Conservation (phyloP, 2,329 filamentous ascomycete species). For the Taxawa tesnikishii region DNA sequence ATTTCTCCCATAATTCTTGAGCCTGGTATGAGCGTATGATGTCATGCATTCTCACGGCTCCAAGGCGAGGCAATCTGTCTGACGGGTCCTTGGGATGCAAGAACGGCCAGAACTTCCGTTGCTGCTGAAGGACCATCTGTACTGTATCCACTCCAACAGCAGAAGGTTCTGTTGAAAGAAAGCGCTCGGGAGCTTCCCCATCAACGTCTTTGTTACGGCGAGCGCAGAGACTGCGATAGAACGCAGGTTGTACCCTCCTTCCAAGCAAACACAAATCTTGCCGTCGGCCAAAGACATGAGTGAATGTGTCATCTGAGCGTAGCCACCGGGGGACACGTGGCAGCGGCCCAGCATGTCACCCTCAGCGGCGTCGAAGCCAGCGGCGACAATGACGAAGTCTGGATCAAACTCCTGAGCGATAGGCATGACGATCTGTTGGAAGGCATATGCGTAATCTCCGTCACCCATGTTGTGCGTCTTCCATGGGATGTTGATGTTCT, state of each 20-base stretch:
- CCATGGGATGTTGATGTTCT: constrained; percentile 60
- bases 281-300: constrained; percentile 87
- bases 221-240: constrained; percentile 90
- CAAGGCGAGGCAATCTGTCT: constrained; percentile 17
- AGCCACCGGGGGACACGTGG: constrained; percentile 81
- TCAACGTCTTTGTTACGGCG: constrained; percentile 80
- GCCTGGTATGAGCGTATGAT: constrained; percentile 68
- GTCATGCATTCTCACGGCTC: constrained; percentile 59
- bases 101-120: constrained; percentile 71
- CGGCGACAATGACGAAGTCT: constrained; percentile 87
- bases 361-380: constrained; percentile 89
- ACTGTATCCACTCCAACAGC: constrained; percentile 43
- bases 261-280: constrained; percentile 82
- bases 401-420: constrained; percentile 89
- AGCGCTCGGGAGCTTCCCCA: constrained; percentile 79
- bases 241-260: constrained; percentile 87
- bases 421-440: constrained; percentile 92
- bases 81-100: constrained; percentile 54
- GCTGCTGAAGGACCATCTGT: constrained; percentile 43
- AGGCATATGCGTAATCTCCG: constrained; percentile 91
- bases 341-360: constrained; percentile 89
- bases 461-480: constrained; percentile 72
- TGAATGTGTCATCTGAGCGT: constrained; percentile 99
- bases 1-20: constrained; percentile 55
- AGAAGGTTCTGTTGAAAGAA: constrained; percentile 35